Conservation (phyloP, 257 asterid species). For the Datura wrightii region DNA sequence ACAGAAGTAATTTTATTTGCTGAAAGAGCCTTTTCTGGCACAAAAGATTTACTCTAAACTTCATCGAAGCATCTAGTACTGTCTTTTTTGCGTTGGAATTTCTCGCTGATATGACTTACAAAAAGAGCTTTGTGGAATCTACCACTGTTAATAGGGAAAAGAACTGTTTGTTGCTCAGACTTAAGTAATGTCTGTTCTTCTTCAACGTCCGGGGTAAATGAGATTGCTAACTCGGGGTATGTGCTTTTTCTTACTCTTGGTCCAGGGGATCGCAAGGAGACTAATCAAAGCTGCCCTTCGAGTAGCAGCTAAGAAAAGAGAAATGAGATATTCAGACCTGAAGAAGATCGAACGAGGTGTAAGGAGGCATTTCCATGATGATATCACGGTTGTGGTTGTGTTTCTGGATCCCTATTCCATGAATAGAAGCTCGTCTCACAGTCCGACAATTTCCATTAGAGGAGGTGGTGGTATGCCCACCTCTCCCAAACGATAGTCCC, state of each 20-base stretch:
- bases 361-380: constrained; percentile 97
- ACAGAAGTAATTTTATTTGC: neutral
- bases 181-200: neutral
- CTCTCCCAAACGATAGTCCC: constrained; percentile 43
- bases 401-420: constrained; percentile 57
- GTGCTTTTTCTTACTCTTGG: neutral
- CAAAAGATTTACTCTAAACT: neutral
- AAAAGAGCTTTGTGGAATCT: neutral
- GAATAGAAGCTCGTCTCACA: constrained; percentile 41
- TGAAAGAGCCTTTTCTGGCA: neutral
- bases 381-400: constrained; percentile 80
- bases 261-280: constrained; percentile 80
- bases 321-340: constrained; percentile 87
- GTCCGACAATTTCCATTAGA: constrained; percentile 53
- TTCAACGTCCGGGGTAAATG: neutral
- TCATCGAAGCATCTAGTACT: neutral
- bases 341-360: constrained; percentile 90
- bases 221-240: neutral
- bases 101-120: neutral
- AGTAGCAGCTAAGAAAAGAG: constrained; percentile 91
- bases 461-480: constrained; percentile 53
- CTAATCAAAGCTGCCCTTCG: constrained; percentile 79
- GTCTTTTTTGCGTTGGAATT: neutral
- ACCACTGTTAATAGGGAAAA: neutral
- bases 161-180: neutral